Conservation (phyloP, 805 yeast species). For the Candida silvicultrix region DNA sequence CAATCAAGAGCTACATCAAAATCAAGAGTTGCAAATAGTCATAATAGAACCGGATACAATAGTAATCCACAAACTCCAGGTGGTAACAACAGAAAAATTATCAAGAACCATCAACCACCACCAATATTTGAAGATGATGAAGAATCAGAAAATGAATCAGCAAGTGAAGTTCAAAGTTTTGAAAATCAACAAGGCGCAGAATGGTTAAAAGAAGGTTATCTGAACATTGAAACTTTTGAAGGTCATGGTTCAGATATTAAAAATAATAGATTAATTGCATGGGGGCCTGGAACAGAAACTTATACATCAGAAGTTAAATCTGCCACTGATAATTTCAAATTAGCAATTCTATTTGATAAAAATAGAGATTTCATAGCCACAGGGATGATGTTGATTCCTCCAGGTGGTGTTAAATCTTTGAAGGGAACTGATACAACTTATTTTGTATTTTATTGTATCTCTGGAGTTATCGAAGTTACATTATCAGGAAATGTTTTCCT, state of each 20-base stretch:
- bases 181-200: constrained; percentile 35
- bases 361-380: constrained; percentile 62
- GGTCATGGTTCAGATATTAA: constrained; percentile 43
- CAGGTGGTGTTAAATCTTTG: constrained; percentile 51
- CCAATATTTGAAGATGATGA: constrained; percentile 1
- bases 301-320: constrained; percentile 33
- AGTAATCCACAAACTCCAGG: background rate
- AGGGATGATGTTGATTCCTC: constrained; percentile 65
- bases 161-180: constrained; percentile 17
- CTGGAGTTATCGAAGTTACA: constrained; percentile 65
- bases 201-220: constrained; percentile 40
- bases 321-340: constrained; percentile 46
- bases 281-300: constrained; percentile 52
- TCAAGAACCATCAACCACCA: constrained; percentile 10
- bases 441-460: constrained; percentile 68
- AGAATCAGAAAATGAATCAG: background rate
- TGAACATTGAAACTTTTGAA: constrained; percentile 42
- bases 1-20: constrained; percentile 4
- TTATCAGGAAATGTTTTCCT: constrained; percentile 52
- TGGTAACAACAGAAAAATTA: constrained; percentile 1
- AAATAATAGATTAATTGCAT: constrained; percentile 48
- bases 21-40: too few relatives aligned
- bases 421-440: constrained; percentile 56
- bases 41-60: background rate
- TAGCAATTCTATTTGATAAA: constrained; percentile 60